Conservation (phyloP, 2,329 filamentous ascomycete genomes). For the Aureobasidium mangrovei region DNA sequence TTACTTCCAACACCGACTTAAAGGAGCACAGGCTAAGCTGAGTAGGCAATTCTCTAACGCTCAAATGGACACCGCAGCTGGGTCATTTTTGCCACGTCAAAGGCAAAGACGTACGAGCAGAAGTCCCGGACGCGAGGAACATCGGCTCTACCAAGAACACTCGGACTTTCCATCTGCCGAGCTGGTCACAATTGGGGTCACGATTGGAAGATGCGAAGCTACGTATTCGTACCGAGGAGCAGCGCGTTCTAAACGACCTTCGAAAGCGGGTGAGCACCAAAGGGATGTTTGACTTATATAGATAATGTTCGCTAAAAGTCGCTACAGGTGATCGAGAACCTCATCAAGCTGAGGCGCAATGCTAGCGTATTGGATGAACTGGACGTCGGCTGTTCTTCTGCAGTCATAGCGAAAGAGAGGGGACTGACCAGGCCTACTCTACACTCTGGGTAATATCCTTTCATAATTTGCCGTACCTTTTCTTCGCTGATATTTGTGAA, state of each 20-base stretch:
- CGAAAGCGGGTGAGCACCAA: conserved; percentile 49
- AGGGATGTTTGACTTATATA: neutral
- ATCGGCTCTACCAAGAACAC: conserved; percentile 78
- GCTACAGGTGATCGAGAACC: conserved; percentile 56
- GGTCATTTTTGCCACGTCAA: conserved; percentile 89
- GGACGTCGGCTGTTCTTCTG: conserved; percentile 81
- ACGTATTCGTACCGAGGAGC: conserved; percentile 76
- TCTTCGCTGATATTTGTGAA: neutral
- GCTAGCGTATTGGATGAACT: conserved; percentile 88
- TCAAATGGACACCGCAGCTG: conserved; percentile 79
- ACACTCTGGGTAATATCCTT: conserved; percentile 36
- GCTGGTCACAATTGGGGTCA: conserved; percentile 76
- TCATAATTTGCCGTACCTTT: neutral
- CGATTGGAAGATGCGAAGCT: conserved; percentile 68
- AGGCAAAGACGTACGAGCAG: conserved; percentile 58
- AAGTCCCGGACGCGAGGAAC: conserved; percentile 39
- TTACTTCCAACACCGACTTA: neutral
- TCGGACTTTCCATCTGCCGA: conserved; percentile 69
- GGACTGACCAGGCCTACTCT: conserved; percentile 65
- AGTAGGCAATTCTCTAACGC: conserved; percentile 48
- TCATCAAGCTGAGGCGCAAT: conserved; percentile 81
- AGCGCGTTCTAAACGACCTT: conserved; percentile 65
- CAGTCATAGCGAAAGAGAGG: conserved; percentile 66
- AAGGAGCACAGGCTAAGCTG: neutral
- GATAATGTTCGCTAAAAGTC: neutral